Percentiles rank a stretch among this genome's conserved stretches.
Evolutionary conservation across 306 rosid species (phyloP).

Genomic region (Cucurbita moschata): DNA sequence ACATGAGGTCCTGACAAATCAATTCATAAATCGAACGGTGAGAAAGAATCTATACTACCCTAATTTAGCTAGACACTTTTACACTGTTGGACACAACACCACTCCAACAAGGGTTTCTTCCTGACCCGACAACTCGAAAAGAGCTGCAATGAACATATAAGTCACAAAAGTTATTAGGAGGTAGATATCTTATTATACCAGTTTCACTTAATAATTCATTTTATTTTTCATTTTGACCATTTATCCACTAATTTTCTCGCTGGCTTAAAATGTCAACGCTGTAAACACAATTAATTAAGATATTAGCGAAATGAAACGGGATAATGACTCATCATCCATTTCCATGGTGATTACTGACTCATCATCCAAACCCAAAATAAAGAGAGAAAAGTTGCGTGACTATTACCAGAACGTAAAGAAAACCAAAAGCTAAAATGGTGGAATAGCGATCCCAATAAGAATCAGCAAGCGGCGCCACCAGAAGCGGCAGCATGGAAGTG

Average conservation of each 20-base stretch:
- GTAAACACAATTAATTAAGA: background rate
- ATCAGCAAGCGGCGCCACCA: constrained; percentile 76
- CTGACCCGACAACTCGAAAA: background rate
- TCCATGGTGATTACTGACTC: background rate
- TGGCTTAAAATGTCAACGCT: background rate
- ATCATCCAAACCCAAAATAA: background rate
- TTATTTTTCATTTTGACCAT: no score
- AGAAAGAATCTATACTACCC: no score
- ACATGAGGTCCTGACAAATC: no score
- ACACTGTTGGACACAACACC: no score
- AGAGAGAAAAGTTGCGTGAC: background rate
- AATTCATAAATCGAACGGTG: no score
- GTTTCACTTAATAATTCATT: no score
- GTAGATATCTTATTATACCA: no score
- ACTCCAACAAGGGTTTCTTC: no score
- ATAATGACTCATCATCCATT: background rate
- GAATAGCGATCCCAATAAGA: constrained; percentile 68
- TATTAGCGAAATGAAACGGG: background rate
- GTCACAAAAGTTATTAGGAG: no score
- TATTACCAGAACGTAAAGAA: constrained; percentile 49
- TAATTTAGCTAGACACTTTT: no score
- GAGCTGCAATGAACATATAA: background rate
- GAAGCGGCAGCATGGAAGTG: constrained; percentile 74
- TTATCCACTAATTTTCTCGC: no score
- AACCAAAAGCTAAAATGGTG: constrained; percentile 50